phyloP scores from a whole-genome alignment of 768 basidiomycete species.

The Flagelloscypha sp. region DNA sequence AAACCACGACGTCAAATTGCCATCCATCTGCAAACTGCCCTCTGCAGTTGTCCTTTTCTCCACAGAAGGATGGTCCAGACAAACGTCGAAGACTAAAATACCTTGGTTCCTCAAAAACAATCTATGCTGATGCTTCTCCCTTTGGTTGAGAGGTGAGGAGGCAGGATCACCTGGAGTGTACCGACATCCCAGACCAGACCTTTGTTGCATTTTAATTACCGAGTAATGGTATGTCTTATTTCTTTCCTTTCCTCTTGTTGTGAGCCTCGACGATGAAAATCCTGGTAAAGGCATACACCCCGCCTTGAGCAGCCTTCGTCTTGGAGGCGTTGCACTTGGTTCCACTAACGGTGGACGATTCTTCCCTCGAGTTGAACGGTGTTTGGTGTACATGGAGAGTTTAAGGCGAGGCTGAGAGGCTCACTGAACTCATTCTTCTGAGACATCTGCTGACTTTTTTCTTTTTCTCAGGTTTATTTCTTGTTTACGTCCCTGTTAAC shows the following conservation, averaged over 20 bases:
- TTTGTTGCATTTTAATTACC: constrained; percentile 11
- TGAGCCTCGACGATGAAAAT: constrained; percentile 55
- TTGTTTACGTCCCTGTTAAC: too few species aligned
- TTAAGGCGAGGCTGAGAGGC: constrained; percentile 95
- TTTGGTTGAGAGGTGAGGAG: constrained; percentile 82
- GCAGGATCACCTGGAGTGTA: constrained; percentile 88
- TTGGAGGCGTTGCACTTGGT: constrained; percentile 20
- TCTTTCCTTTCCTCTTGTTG: constrained; percentile 10
- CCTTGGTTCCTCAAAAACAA: constrained; percentile 74
- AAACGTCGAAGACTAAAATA: constrained; percentile 76
- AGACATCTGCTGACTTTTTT: constrained; percentile 13
- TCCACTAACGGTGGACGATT: constrained; percentile 12
- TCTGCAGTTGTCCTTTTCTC: constrained; percentile 23
- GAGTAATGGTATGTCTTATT: constrained; percentile 23
- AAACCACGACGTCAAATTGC: constrained; percentile 77
- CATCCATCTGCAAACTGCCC: constrained; percentile 49
- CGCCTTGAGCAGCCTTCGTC: constrained; percentile 32
- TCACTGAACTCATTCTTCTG: too few species aligned
- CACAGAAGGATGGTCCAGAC: constrained; percentile 81
- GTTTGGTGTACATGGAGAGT: constrained; percentile 68
- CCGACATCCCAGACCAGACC: constrained; percentile 42
- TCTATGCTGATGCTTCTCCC: constrained; percentile 90
- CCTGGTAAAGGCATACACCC: constrained; percentile 88
- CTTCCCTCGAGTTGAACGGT: constrained; percentile 21
- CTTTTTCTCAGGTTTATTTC: constrained; percentile 1